phyloP scores from a whole-genome alignment of 345 rosid species.

The Excoecaria agallocha region DNA sequence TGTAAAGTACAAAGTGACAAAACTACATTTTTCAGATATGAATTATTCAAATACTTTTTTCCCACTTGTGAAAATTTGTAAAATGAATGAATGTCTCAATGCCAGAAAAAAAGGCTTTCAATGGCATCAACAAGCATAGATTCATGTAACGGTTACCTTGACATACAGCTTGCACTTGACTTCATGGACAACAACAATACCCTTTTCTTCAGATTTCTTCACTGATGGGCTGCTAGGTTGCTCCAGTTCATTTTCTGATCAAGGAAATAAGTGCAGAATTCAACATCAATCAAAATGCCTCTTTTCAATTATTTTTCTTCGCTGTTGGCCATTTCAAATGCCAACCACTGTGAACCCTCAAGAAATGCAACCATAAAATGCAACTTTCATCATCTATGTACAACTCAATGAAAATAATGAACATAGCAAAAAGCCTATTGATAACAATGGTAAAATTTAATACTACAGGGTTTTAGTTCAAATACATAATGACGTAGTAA shows the following conservation, averaged over 20 bases:
- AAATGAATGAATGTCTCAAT: not conserved
- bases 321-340: not conserved
- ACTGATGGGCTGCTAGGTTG: slow-evolving; percentile 94
- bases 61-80: not conserved
- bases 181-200: slow-evolving; percentile 76
- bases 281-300: not conserved
- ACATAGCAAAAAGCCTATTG: not conserved
- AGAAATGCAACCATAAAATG: not conserved
- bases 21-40: not conserved
- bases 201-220: slow-evolving; percentile 84
- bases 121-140: slow-evolving; percentile 5
- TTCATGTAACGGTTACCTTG: slow-evolving; percentile 47
- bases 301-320: not conserved
- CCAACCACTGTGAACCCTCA: not conserved
- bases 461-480: not conserved
- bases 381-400: not conserved
- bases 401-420: not conserved
- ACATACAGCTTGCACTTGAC: slow-evolving; percentile 96
- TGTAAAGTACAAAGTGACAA: not conserved
- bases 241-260: slow-evolving; percentile 61
- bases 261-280: slow-evolving; percentile 15
- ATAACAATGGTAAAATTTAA: not conserved
- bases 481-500: not conserved
- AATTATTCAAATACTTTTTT: not conserved
- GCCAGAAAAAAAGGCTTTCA: not conserved